phyloP scores from a whole-genome alignment of 441 rosid genomes.

The Monsonia emarginata region DNA sequence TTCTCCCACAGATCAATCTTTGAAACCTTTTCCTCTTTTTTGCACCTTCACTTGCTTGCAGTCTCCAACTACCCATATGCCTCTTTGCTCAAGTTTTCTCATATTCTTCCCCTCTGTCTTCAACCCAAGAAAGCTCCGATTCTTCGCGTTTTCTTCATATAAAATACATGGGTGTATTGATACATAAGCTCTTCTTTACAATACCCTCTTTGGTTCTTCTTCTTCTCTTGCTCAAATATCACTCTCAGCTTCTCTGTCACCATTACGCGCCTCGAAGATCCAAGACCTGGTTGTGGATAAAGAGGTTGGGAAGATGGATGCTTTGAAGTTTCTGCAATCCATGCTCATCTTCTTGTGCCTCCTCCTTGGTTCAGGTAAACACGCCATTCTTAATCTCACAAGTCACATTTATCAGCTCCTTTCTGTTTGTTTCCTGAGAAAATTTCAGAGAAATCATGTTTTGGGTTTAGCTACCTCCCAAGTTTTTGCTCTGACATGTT shows the following conservation, averaged over 20 bases:
- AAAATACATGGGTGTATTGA: conserved; percentile 26
- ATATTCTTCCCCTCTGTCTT: conserved; percentile 52
- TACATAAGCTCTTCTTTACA: conserved; percentile 41
- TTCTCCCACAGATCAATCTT: conserved; percentile 26
- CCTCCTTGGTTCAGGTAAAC: conserved; percentile 51
- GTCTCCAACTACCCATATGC: conserved; percentile 55
- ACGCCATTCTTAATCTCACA: neutral
- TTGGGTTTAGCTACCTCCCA: too few species aligned
- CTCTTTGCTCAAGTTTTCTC: conserved; percentile 95
- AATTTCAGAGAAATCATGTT: neutral
- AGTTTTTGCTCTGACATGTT: too few species aligned
- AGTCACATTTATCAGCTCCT: neutral
- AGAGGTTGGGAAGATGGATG: conserved; percentile 34
- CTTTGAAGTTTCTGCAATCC: conserved; percentile 27
- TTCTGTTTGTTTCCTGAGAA: neutral
- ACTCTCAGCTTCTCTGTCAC: conserved; percentile 28
- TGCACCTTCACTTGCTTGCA: conserved; percentile 78
- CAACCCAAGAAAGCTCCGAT: conserved; percentile 72
- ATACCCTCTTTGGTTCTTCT: conserved; percentile 25
- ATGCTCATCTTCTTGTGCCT: conserved; percentile 38
- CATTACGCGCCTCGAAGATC: too few species aligned
- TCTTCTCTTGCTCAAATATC: too few species aligned
- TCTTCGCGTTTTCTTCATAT: conserved; percentile 43
- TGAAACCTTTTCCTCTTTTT: conserved; percentile 32
- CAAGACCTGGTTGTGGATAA: neutral